Conservation (phyloP, 148 eudicot species). For the Pharnaceum exiguum region DNA sequence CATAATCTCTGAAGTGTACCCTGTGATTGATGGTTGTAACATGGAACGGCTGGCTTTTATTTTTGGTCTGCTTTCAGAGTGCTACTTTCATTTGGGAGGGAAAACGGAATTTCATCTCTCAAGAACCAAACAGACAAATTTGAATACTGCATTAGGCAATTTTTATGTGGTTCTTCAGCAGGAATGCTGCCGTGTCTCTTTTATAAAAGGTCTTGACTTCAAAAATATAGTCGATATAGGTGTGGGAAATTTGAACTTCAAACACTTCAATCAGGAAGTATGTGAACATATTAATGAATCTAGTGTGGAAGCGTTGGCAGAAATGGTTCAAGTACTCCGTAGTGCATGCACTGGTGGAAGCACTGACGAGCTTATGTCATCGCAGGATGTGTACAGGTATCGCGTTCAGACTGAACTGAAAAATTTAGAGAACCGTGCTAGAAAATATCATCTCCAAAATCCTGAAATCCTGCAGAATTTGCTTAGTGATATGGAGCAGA, state of each 20-base stretch:
- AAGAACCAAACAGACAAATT: conserved; percentile 16
- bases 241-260: conserved; percentile 41
- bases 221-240: conserved; percentile 69
- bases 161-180: conserved; percentile 62
- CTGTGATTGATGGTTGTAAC: conserved; percentile 65
- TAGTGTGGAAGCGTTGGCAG: conserved; percentile 79
- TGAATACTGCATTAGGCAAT: conserved; percentile 26
- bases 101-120: conserved; percentile 21
- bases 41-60: conserved; percentile 67
- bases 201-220: conserved; percentile 70
- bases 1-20: conserved; percentile 53
- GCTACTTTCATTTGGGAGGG: conserved; percentile 58
- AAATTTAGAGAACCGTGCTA: conserved; percentile 46
- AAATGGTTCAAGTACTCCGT: conserved; percentile 63
- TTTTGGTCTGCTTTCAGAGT: conserved; percentile 67
- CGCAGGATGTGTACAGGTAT: conserved; percentile 62
- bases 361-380: conserved; percentile 46
- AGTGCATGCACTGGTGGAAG: conserved; percentile 28
- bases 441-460: conserved; percentile 27
- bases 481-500: conserved; percentile 67
- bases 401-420: conserved; percentile 45
- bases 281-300: conserved; percentile 59
- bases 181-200: conserved; percentile 69
- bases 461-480: conserved; percentile 47
- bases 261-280: conserved; percentile 58